Percentiles rank a stretch among this genome's conserved stretches.
These are phyloP conservation scores for Phaffia australis DNA, from an alignment of 768 basidiomycete genomes.

Conservation along the genomic window DNA sequence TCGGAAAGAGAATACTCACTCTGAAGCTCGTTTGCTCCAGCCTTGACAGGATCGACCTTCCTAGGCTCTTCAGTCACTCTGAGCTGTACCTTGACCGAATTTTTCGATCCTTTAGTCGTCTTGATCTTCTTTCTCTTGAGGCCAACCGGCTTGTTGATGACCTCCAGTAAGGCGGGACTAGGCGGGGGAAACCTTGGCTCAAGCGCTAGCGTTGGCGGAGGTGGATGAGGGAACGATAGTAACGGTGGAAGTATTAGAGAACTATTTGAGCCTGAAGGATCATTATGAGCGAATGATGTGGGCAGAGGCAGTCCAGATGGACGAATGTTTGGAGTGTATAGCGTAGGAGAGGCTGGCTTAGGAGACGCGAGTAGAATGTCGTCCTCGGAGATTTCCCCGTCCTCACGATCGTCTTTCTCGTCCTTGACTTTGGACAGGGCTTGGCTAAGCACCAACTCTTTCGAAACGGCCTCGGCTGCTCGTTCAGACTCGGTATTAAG, in stretches of 20 bases:
- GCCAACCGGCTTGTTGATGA: conserved; percentile 2
- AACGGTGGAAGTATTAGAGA: background rate
- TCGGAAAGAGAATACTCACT: conserved; percentile 3
- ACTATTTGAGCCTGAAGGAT: background rate
- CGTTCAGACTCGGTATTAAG: background rate
- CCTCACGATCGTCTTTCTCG: background rate
- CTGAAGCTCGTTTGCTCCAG: conserved; percentile 9
- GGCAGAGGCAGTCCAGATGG: no score
- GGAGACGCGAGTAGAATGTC: background rate
- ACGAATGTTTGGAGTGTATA: no score
- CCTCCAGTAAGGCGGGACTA: conserved; percentile 15
- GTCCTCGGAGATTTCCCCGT: conserved; percentile 15
- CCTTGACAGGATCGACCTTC: conserved; percentile 12
- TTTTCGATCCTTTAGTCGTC: background rate
- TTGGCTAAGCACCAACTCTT: background rate
- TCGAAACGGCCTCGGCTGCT: background rate
- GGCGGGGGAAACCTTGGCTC: conserved; percentile 20
- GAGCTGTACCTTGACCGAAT: background rate
- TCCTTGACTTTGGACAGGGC: background rate
- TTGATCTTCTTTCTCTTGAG: background rate
- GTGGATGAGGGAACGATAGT: background rate
- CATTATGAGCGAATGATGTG: no score
- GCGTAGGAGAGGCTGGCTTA: background rate
- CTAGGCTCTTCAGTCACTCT: background rate
- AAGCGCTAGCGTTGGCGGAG: conserved; percentile 1